Percentiles rank a stretch among this genome's conserved stretches.
These are phyloP conservation scores for Metarhizium guizhouense DNA, from an alignment of 2,329 filamentous ascomycete species.

Conservation along the genomic window DNA sequence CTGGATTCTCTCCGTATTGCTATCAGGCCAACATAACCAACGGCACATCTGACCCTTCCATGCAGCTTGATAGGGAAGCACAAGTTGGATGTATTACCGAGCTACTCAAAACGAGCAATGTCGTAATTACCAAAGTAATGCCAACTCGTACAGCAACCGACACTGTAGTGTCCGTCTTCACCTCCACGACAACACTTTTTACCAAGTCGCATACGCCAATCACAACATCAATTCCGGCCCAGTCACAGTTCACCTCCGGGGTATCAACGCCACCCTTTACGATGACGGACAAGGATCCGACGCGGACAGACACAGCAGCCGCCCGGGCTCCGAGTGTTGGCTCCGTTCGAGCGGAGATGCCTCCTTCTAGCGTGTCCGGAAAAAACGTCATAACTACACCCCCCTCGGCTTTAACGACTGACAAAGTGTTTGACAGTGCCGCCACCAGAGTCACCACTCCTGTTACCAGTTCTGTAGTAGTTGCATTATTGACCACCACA, in stretches of 20 bases:
- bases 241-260: background rate
- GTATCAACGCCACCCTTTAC: background rate
- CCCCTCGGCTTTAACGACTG: background rate
- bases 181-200: background rate
- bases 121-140: background rate
- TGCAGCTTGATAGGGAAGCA: background rate
- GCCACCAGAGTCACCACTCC: background rate
- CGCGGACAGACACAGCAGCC: background rate
- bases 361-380: background rate
- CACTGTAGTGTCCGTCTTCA: background rate
- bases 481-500: background rate
- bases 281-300: background rate
- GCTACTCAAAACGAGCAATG: background rate
- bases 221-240: background rate
- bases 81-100: background rate
- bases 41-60: background rate
- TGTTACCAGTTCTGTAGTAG: background rate
- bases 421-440: background rate
- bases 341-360: background rate
- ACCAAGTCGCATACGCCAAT: background rate
- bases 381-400: background rate
- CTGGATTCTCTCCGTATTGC: slow-evolving; percentile 3
- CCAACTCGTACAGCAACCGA: background rate
- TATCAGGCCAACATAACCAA: background rate
- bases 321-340: background rate